Conservation (phyloP, 202 grass and related monocot genomes). For the Saccharum hybrid region DNA sequence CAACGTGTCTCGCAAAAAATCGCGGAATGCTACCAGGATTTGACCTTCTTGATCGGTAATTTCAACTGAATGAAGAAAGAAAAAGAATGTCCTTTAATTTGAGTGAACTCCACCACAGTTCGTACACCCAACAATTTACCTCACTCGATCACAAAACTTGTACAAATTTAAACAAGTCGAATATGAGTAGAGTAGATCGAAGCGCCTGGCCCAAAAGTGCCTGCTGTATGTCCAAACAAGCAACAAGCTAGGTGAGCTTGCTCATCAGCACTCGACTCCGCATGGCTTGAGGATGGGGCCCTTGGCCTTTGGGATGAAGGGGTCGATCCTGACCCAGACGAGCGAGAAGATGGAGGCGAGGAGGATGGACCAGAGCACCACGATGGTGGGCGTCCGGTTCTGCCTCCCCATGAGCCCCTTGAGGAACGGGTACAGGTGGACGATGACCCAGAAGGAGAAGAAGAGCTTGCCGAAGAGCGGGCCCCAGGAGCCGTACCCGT, state of each 20-base stretch:
- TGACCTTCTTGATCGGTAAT: too few relatives aligned
- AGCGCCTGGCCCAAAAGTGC: neutral
- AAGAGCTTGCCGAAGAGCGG: conserved; percentile 96
- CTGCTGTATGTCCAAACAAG: neutral
- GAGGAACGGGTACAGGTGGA: conserved; percentile 95
- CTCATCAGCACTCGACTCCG: conserved; percentile 61
- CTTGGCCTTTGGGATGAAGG: conserved; percentile 85
- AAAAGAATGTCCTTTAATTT: conserved; percentile 1
- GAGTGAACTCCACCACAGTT: neutral
- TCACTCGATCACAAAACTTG: conserved; percentile 46
- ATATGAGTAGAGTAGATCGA: neutral
- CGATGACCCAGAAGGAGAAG: conserved; percentile 95
- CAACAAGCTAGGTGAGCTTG: neutral
- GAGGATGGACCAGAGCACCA: conserved; percentile 89
- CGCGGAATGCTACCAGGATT: too few relatives aligned
- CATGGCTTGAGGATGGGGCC: conserved; percentile 88
- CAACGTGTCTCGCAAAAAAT: too few relatives aligned
- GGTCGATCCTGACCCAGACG: conserved; percentile 95
- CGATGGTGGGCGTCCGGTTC: conserved; percentile 92
- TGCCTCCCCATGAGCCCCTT: conserved; percentile 98
- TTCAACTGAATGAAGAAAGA: neutral
- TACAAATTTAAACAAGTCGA: conserved; percentile 39
- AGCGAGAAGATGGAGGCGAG: conserved; percentile 98
- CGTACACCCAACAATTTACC: conserved; percentile 25
- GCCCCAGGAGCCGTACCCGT: conserved; percentile 85